Conservation (phyloP, 176 grass and related monocot species). For the Triticum urartu region DNA sequence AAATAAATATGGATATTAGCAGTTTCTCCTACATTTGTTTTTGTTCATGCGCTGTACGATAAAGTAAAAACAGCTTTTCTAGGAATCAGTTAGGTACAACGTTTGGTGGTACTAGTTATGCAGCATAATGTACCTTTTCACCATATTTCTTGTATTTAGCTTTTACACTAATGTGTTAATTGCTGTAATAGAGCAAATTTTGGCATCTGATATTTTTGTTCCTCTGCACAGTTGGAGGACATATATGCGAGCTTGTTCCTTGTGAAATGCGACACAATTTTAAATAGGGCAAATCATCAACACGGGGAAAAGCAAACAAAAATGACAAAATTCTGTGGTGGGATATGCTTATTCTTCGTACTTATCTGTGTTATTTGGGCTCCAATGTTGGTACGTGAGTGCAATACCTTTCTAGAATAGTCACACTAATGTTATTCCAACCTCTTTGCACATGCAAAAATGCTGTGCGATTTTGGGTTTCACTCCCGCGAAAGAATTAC, state of each 20-base stretch:
- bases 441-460: neutral
- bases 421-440: neutral
- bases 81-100: neutral
- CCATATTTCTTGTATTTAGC: conserved; percentile 12
- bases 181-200: conserved; percentile 4
- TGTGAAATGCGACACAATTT: conserved; percentile 91
- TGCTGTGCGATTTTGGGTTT: neutral
- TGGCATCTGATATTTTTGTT: conserved; percentile 22
- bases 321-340: conserved; percentile 95
- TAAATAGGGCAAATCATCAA: conserved; percentile 73
- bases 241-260: conserved; percentile 98
- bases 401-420: neutral
- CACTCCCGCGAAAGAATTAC: neutral
- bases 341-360: conserved; percentile 98
- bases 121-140: neutral
- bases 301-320: conserved; percentile 91
- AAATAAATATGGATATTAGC: neutral
- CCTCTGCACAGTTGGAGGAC: conserved; percentile 86
- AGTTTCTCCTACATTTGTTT: neutral
- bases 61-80: neutral
- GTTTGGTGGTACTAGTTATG: conserved; percentile 2
- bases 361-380: conserved; percentile 99
- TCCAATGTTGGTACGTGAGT: conserved; percentile 90
- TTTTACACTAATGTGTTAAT: conserved; percentile 20
- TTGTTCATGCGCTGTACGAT: neutral